Evolutionary conservation across 2,329 filamentous ascomycete genomes (phyloP).

Genomic region (Volutella citrinella): DNA sequence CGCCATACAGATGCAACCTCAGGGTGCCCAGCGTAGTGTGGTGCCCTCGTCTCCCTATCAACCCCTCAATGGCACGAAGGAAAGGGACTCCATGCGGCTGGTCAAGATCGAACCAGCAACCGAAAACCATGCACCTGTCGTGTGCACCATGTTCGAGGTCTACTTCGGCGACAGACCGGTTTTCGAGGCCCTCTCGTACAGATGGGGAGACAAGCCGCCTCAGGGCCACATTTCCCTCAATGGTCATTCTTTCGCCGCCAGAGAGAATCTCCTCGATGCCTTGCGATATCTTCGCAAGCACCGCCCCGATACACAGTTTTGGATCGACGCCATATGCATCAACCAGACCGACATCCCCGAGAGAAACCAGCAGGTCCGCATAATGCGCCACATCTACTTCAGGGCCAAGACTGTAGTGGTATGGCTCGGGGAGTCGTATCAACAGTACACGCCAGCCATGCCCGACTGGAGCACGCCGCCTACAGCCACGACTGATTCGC

Average conservation of each 20-base stretch:
- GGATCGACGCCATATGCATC: constrained; percentile 7
- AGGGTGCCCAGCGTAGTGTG: no score
- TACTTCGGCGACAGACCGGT: not conserved
- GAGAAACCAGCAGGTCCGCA: constrained; percentile 4
- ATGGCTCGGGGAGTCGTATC: constrained; percentile 4
- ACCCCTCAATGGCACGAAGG: no score
- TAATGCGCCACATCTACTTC: constrained; percentile 7
- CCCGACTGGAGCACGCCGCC: not conserved
- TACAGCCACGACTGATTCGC: not conserved
- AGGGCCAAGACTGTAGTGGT: constrained; percentile 5
- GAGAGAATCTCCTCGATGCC: constrained; percentile 2
- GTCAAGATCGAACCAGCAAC: no score
- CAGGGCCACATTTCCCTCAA: not conserved
- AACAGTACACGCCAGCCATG: not conserved
- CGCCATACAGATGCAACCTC: no score
- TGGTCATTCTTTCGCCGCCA: not conserved
- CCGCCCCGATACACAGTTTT: not conserved
- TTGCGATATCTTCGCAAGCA: constrained; percentile 1
- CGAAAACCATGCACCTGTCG: no score
- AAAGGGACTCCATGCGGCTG: no score
- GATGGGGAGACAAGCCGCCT: constrained; percentile 2
- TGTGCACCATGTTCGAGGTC: constrained; percentile 1
- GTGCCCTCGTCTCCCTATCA: no score
- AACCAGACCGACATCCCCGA: constrained; percentile 4
- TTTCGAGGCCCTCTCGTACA: constrained; percentile 5